phyloP scores from a whole-genome alignment of 352 stramenopile species.

The Phytopythium litorale region DNA sequence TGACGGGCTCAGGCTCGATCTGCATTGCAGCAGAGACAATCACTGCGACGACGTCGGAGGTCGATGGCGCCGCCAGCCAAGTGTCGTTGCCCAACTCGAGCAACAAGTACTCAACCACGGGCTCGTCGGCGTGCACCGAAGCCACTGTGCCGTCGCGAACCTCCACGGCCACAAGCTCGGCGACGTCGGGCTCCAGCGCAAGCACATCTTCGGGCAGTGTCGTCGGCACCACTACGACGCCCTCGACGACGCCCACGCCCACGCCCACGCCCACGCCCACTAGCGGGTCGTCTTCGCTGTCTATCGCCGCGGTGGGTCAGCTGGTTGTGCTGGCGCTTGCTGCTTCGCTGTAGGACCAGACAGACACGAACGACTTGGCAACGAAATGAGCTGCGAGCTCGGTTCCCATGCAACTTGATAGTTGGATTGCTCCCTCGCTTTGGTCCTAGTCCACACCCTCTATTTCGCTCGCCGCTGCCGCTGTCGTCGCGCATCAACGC shows the following conservation, averaged over 20 bases:
- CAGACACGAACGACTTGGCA: too few species aligned
- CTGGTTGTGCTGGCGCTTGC: neutral
- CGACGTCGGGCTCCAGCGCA: neutral
- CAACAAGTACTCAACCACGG: slow-evolving; percentile 23
- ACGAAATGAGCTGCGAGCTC: neutral
- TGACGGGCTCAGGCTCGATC: slow-evolving; percentile 14
- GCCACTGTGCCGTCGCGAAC: neutral
- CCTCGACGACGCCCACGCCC: neutral
- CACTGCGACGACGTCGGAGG: slow-evolving; percentile 18
- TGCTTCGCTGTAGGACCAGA: neutral
- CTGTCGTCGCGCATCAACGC: neutral
- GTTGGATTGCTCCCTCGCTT: neutral
- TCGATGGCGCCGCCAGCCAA: slow-evolving; percentile 10
- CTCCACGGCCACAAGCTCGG: neutral
- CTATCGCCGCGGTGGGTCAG: neutral
- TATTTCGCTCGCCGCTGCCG: neutral
- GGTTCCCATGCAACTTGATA: neutral
- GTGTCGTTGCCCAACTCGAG: slow-evolving; percentile 32
- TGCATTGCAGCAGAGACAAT: slow-evolving; percentile 18
- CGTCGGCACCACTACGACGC: neutral
- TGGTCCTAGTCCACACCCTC: slow-evolving; percentile 1
- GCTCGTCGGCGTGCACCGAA: slow-evolving; percentile 16
- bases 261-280: neutral
- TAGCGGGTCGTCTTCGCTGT: neutral
- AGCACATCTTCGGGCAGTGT: neutral